A percentile compares a stretch with the other conserved stretches of the same genome.
These are phyloP conservation scores for Silene vulgaris DNA, from an alignment of 179 eudicot species.

Conservation along the genomic window DNA sequence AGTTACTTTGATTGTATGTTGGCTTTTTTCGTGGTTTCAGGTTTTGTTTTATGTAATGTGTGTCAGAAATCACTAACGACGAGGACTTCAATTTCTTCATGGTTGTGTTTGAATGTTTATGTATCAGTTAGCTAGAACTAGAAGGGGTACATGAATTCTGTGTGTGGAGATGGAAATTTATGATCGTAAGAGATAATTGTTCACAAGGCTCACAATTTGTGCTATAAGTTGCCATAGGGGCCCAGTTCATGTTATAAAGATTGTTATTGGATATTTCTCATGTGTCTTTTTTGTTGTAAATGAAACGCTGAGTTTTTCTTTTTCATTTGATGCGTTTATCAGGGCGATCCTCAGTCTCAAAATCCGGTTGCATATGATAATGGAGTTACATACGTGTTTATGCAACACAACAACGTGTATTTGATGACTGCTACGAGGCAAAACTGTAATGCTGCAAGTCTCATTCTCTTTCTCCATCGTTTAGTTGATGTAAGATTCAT, in stretches of 20 bases:
- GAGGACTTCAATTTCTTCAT: background rate
- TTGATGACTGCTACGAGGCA: conserved; percentile 75
- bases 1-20: background rate
- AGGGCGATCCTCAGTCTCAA: conserved; percentile 80
- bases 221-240: background rate
- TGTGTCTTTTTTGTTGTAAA: background rate
- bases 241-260: background rate
- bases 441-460: conserved; percentile 91
- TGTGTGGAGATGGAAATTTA: background rate
- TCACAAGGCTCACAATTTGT: background rate
- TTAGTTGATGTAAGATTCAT: conserved; percentile 68
- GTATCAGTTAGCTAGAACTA: too few species aligned
- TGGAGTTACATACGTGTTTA: conserved; percentile 81
- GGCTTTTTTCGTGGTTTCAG: background rate
- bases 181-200: background rate
- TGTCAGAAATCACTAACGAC: background rate
- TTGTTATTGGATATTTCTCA: background rate
- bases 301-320: background rate
- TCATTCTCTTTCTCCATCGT: conserved; percentile 81
- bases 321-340: conserved; percentile 8
- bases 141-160: background rate
- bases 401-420: conserved; percentile 86
- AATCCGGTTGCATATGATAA: conserved; percentile 76
- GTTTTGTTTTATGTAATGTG: background rate
- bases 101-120: background rate